Evolutionary conservation across 2,329 filamentous ascomycete genomes (phyloP), one percentile per base, ranked within the genome.

Genomic region (Fusarium globosum): DNA sequence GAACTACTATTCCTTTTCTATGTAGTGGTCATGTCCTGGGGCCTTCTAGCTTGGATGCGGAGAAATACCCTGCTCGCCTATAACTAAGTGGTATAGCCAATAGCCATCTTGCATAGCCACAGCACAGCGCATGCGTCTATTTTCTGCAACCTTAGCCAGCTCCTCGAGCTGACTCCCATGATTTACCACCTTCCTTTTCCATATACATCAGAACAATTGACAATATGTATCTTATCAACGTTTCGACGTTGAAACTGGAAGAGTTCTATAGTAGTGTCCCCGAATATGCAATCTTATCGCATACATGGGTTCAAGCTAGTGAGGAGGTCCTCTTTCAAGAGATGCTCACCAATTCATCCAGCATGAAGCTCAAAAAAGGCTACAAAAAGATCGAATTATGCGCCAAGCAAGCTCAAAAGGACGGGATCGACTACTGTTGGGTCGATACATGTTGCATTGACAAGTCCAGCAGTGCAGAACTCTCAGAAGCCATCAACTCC

Each of bases 361-460:
- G 52, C 38, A 13, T 28, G 23, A 62, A 26, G 28, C 26, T 33
- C 16, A 73, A 76, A 23, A 65, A 26, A 6, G 79, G 77, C 2
- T 80, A 65, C n/a, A 58, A 33, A 10, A 81, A 81, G 60, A 68
- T 80, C 33, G 35, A 67, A 11, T 53, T 70, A 4, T 69, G 72
- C 7, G 77, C 74, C 51, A 39, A 51, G 2, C 61, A 74, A 20
- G 75, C 78, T 2, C 55, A 41, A 8, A 28, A 39, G 3, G 68
- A 74, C 8, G 59, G 65, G 0, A 38, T 79, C 8, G 38, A 61
- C 14, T 76, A 78, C 39, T 68, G 75, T 9, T 80, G 80, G 80
- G 68, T 80, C 5, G 79, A 80, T 35, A 80, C 79, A 2, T 80
- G 78, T 71, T 80, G 79, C 69, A 78, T 74, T 45, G 65, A 74